Evolutionary conservation across 768 basidiomycete species (phyloP).

Genomic region (Rhizopogon roseolus): DNA sequence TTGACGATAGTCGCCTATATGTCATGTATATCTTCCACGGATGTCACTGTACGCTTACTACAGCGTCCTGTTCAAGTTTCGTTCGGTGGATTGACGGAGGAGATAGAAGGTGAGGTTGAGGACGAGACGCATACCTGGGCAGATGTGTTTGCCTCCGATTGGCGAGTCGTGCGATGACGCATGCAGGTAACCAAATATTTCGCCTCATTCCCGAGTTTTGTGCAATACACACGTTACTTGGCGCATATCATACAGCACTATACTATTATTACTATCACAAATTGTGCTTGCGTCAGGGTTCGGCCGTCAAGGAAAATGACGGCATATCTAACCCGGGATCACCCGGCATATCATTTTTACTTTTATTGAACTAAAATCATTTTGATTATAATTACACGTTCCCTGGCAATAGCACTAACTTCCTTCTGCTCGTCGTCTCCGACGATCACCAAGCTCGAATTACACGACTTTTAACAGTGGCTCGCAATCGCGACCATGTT

Average conservation of each 20-base stretch:
- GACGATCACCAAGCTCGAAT: constrained; percentile 1
- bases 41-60: constrained; percentile 13
- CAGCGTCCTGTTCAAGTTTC: constrained; percentile 17
- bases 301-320: constrained; percentile 8
- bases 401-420: neutral
- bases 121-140: constrained; percentile 22
- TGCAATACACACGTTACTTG: neutral
- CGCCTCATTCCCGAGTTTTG: neutral
- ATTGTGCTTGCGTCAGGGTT: constrained; percentile 5
- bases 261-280: neutral
- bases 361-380: constrained; percentile 10
- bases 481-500: constrained; percentile 46
- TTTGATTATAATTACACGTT: neutral
- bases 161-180: constrained; percentile 27
- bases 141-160: constrained; percentile 25
- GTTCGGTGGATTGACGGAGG: constrained; percentile 20
- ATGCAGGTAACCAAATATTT: neutral
- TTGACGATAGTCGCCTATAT: constrained; percentile 45
- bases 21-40: constrained; percentile 7
- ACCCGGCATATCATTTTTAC: constrained; percentile 12
- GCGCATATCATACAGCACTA: neutral
- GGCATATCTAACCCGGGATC: constrained; percentile 11
- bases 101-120: constrained; percentile 14
- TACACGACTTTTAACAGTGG: neutral
- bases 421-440: neutral